These are phyloP conservation scores for Cyberlindnera amylophila DNA, from an alignment of 805 yeast genomes.

Conservation along the genomic window DNA sequence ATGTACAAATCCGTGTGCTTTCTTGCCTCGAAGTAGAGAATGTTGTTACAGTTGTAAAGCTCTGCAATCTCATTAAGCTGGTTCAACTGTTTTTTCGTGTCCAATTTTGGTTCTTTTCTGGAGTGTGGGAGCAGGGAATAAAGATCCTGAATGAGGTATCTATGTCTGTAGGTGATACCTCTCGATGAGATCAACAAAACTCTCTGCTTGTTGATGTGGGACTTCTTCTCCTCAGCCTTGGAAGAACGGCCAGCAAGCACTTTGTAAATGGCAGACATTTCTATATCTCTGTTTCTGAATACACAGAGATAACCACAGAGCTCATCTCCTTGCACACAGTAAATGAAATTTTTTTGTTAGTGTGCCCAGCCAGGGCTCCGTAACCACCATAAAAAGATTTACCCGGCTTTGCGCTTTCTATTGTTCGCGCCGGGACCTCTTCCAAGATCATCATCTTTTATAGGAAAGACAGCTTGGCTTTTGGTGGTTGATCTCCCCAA, in stretches of 20 bases:
- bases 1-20: constrained; percentile 92
- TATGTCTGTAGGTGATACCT: constrained; percentile 93
- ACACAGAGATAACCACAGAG: neutral
- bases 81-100: constrained; percentile 82
- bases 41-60: constrained; percentile 92
- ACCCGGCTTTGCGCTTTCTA: constrained; percentile 1
- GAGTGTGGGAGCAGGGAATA: constrained; percentile 83
- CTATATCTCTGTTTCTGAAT: too few relatives aligned
- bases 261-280: constrained; percentile 71
- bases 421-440: too few relatives aligned
- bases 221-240: constrained; percentile 38
- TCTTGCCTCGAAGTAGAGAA: constrained; percentile 91
- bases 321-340: constrained; percentile 8
- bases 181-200: constrained; percentile 87
- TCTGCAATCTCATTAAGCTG: constrained; percentile 96
- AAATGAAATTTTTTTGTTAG: constrained; percentile 11
- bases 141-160: constrained; percentile 86
- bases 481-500: too few relatives aligned
- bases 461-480: too few relatives aligned
- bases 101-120: constrained; percentile 93
- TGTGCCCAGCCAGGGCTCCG: neutral
- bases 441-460: too few relatives aligned
- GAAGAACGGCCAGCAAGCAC: constrained; percentile 50
- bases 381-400: neutral
- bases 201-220: constrained; percentile 80